Percentiles rank a stretch among this genome's conserved stretches.
phyloP scores from a whole-genome alignment of 2,329 filamentous ascomycete species.

The Sporothrix protearum region DNA sequence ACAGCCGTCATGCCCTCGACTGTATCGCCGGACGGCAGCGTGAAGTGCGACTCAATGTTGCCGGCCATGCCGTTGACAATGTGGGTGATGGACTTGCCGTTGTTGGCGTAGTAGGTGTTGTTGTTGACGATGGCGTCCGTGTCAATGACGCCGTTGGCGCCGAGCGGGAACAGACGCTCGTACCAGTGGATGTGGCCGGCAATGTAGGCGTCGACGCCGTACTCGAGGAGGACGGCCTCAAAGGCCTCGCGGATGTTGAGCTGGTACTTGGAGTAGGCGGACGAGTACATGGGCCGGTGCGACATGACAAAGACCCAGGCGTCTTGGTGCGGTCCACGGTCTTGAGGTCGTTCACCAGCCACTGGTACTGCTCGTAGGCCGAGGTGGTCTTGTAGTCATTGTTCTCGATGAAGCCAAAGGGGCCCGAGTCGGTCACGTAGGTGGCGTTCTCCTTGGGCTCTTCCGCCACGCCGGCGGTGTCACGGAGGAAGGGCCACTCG shows the following conservation, averaged over 20 bases:
- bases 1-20: constrained; percentile 43
- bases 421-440: constrained; percentile 46
- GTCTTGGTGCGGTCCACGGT: constrained; percentile 29
- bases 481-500: constrained; percentile 43
- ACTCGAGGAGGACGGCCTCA: constrained; percentile 42
- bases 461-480: constrained; percentile 42
- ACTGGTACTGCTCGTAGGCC: constrained; percentile 44
- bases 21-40: constrained; percentile 36
- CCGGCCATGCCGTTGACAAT: constrained; percentile 53
- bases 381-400: constrained; percentile 41
- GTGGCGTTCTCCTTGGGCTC: constrained; percentile 42
- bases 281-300: constrained; percentile 30
- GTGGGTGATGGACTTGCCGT: constrained; percentile 48
- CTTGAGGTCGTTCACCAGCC: constrained; percentile 29
- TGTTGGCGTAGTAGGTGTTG: constrained; percentile 47
- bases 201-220: constrained; percentile 47
- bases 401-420: constrained; percentile 44
- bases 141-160: constrained; percentile 37
- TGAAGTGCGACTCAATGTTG: constrained; percentile 49
- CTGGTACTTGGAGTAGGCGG: constrained; percentile 42
- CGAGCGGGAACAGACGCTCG: constrained; percentile 29
- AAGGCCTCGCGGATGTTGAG: constrained; percentile 44
- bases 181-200: constrained; percentile 33
- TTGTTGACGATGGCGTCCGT: constrained; percentile 42
- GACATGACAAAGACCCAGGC: constrained; percentile 29